Base-by-base conservation (phyloP, 2,329 filamentous ascomycete genomes). In the Onygenales sp. region DNA sequence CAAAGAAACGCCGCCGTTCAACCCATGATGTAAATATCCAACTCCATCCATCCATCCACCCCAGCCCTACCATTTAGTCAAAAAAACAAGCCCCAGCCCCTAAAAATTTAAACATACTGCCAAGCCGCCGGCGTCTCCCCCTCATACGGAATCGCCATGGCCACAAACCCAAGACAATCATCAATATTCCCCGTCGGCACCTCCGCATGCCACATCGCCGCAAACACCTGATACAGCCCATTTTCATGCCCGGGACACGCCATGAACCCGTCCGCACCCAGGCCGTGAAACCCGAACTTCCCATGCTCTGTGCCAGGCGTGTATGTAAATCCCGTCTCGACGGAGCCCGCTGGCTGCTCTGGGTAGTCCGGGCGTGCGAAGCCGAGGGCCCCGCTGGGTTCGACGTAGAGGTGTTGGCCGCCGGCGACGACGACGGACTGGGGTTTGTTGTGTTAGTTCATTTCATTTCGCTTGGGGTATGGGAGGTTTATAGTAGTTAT, bases 341-440 rank as follows among this genome's bases (percentile, higher is more conserved):
- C 65, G 6, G 80, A 76, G 8, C 80, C 81, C 0, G 66, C 56
- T 0, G 82, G 81, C 4, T 77, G 75, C 53, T 61, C 68, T 2
- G 65, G 67, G 0, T 79, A 82, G 68, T 85, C 81, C 0, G 82
- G 73, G 17, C 61, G 57, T 0, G 81, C 80, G 68, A 79, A 86
- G 52, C 73, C 70, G 53, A 86, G 65, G 8, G 74, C 69, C 5
- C 83, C 84, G 31, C 73, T 65, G 3, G 76, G 70, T 2, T 68
- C 70, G 53, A 86, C 73, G 65, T 81, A 86, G 59, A 84, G 73
- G 54, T 74, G 67, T 61, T 87, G 83, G 31, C 84, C 83, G 32
- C 83, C 83, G 4, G 83, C 82, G 4, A 85, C 83, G 33, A 74
- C 63, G 34, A 80, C 76, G 36, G 70, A 67, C 62, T 79, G 40